Evolutionary conservation across 1,284 basidiomycete species (phyloP), one percentile per base, ranked within the genome.

Genomic region (Coriolopsis trogii): DNA sequence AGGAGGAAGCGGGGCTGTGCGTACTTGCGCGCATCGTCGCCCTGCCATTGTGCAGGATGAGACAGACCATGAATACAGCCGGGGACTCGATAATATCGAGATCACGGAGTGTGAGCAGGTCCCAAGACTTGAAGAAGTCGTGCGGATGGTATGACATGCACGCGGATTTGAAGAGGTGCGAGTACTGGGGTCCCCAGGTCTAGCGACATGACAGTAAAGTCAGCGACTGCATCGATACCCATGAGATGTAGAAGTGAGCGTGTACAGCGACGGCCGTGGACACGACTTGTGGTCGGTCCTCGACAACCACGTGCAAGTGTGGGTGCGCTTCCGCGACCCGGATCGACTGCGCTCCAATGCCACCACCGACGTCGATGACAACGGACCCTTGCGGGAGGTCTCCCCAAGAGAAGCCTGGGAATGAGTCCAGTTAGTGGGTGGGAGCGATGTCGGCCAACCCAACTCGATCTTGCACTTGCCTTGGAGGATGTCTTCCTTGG

Each of bases 41-140:
- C 83, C 0, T 86, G 82, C 87, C 87, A 89, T 89, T 87, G 60
- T 89, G 87, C 23, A 86, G 72, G 44, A 88, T 77, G 10, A 84
- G 84, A n/a, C 87, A 81, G 41, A 89, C 73, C n/a, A 89, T 70
- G 67, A 84, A 89, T 26, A 88, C 78, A 0, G 82, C 76, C 1
- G 85, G 69, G 24, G 55, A 55, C 6, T 33, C 20, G 21, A 46
- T 31, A 47, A 41, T 25, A 5, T 42, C 43, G 20, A 48, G 29
- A 13, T 48, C 52, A 40, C 43, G 6, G 31, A 41, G 62, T 16
- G 1, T 24, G 18, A 63, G 63, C 42, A 0, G 81, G 81, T n/a
- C n/a, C 59, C 89, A 87, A 2, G 80, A 76, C 12, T 74, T 76
- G 64, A 89, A 87, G 65, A 89, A 89, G 67, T 88, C 84, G 51